Conservation (phyloP, 208 protist species). For the Crithidia acanthocephali region DNA sequence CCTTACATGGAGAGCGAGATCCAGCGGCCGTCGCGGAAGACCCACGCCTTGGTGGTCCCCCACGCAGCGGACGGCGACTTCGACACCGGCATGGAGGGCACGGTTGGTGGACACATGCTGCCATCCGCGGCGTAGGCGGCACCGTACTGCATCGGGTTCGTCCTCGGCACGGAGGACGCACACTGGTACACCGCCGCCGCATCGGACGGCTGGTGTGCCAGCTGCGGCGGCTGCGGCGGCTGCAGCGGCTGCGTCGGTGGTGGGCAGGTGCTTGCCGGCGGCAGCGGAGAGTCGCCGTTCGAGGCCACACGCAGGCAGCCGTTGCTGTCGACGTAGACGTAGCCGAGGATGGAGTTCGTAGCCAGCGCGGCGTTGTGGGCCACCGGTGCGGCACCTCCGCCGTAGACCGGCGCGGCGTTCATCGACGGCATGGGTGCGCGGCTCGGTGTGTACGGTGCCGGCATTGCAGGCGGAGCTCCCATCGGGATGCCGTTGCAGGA, state of each 20-base stretch:
- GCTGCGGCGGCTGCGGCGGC: background rate
- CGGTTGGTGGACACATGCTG: background rate
- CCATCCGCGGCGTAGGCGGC: constrained; percentile 1
- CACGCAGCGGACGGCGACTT: background rate
- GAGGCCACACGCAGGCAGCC: constrained; percentile 11
- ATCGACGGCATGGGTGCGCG: background rate
- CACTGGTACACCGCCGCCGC: constrained; percentile 1
- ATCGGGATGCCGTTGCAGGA: background rate
- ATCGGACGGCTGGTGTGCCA: background rate
- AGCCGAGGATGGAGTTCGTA: constrained; percentile 16
- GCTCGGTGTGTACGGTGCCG: background rate
- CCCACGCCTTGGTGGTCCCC: constrained; percentile 29
- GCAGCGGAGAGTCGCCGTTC: background rate
- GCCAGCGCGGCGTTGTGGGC: background rate
- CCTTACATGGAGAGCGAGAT: constrained; percentile 21
- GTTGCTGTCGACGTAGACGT: constrained; percentile 26
- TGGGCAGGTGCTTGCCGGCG: too few relatives aligned
- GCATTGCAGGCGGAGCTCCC: background rate
- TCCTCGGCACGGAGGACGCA: background rate
- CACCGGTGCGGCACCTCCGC: background rate
- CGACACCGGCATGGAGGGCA: constrained; percentile 7
- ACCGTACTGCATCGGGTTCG: constrained; percentile 4
- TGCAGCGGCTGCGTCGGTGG: background rate
- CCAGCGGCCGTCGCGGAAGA: constrained; percentile 25
- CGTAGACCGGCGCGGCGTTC: background rate